phyloP scores from a whole-genome alignment of 2,329 filamentous ascomycete genomes.

The Fonsecaea multimorphosa region DNA sequence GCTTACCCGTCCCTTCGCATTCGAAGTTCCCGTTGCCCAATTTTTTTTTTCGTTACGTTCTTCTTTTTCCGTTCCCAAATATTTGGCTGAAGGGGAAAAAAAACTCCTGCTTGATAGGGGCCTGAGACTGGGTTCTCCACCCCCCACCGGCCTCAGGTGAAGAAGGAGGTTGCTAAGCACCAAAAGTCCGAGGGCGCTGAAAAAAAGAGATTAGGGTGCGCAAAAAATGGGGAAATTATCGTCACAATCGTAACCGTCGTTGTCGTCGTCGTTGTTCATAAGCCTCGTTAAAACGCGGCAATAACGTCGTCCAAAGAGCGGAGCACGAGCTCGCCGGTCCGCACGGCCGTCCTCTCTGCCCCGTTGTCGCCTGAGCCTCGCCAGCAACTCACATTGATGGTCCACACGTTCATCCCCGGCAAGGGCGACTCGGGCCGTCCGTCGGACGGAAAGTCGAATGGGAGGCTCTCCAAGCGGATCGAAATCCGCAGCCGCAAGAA shows the following conservation, averaged over 20 bases:
- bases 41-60: no score
- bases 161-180: no score
- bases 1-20: no score
- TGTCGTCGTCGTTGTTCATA: not conserved
- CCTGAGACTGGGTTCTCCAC: no score
- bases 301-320: slow-evolving; percentile 16
- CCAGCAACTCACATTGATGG: slow-evolving; percentile 23
- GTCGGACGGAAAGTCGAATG: not conserved
- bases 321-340: slow-evolving; percentile 16
- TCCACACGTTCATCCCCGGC: slow-evolving; percentile 28
- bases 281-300: not conserved
- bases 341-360: slow-evolving; percentile 8
- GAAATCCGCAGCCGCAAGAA: slow-evolving; percentile 20
- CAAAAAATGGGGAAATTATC: no score
- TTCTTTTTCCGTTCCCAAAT: no score
- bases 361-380: not conserved
- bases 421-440: slow-evolving; percentile 8
- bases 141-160: no score
- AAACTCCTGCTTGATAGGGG: no score
- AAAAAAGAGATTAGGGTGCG: no score
- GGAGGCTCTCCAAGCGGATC: slow-evolving; percentile 11
- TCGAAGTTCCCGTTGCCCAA: no score
- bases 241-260: not conserved
- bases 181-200: no score
- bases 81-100: no score